Evolutionary conservation across 306 rosid species (phyloP).

Genomic region (Cicer yamashitae): DNA sequence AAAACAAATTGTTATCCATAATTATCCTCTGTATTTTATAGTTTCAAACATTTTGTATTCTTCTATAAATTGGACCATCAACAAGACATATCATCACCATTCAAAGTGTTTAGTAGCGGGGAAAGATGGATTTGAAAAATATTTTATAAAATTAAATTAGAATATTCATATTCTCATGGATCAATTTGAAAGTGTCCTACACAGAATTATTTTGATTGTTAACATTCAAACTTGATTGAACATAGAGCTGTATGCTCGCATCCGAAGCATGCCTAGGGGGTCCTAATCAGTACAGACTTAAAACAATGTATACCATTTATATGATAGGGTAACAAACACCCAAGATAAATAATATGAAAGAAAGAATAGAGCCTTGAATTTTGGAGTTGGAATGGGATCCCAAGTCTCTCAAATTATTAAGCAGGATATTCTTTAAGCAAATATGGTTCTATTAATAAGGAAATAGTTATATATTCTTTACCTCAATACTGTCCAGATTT

Average conservation of each 20-base stretch:
- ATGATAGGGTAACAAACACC: too few relatives aligned
- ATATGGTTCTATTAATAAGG: neutral
- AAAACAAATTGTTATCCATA: too few relatives aligned
- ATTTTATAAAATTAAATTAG: too few relatives aligned
- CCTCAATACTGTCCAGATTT: neutral
- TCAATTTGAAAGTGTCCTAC: too few relatives aligned
- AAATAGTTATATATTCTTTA: neutral
- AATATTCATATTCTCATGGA: too few relatives aligned
- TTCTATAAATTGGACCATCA: too few relatives aligned
- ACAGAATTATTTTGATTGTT: too few relatives aligned
- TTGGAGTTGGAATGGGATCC: neutral
- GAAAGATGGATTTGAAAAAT: too few relatives aligned
- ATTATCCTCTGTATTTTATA: too few relatives aligned
- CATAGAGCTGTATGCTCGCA: neutral
- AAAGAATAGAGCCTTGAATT: neutral
- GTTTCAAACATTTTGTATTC: too few relatives aligned
- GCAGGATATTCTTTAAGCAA: neutral
- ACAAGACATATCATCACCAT: too few relatives aligned
- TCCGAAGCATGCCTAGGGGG: neutral
- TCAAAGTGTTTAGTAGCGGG: too few relatives aligned
- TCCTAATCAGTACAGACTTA: neutral
- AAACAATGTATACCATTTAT: constrained; percentile 4
- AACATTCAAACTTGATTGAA: neutral
- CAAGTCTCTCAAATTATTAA: neutral
- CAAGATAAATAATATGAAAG: neutral